phyloP scores from a whole-genome alignment of 441 rosid species.

The Erodium moschatum region DNA sequence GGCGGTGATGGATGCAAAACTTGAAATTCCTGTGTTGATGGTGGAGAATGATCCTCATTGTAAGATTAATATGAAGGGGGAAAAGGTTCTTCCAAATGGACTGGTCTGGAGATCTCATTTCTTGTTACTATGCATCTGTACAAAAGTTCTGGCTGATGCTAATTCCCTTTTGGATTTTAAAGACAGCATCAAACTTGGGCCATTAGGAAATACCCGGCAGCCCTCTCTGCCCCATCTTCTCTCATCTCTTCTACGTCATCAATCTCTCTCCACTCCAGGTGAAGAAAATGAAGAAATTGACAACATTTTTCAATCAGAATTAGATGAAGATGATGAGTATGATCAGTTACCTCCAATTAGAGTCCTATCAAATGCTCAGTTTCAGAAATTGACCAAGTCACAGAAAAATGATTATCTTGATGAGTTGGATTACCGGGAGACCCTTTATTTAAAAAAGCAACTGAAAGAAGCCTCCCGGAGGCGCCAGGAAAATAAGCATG shows the following conservation, averaged over 20 bases:
- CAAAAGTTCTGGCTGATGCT: conserved; percentile 71
- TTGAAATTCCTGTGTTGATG: conserved; percentile 64
- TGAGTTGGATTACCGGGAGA: conserved; percentile 82
- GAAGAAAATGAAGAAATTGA: conserved; percentile 47
- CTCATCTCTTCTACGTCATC: conserved; percentile 56
- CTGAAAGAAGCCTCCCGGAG: conserved; percentile 55
- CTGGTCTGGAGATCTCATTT: conserved; percentile 73
- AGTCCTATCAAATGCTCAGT: conserved; percentile 67
- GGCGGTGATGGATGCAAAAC: conserved; percentile 58
- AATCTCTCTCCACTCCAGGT: conserved; percentile 36
- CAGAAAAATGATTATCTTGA: conserved; percentile 75
- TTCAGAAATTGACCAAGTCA: conserved; percentile 52
- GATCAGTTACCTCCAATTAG: conserved; percentile 77
- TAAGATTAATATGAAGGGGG: conserved; percentile 57
- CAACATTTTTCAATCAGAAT: conserved; percentile 38
- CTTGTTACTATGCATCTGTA: conserved; percentile 52
- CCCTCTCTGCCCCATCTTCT: conserved; percentile 92
- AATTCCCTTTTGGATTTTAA: conserved; percentile 49
- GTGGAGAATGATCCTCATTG: conserved; percentile 79
- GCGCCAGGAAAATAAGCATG: conserved; percentile 38
- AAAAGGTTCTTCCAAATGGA: conserved; percentile 72
- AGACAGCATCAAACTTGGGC: conserved; percentile 59
- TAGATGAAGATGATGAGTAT: conserved; percentile 66
- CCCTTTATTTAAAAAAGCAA: conserved; percentile 70
- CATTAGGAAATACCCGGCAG: conserved; percentile 35